Percentiles rank a stretch among this genome's conserved stretches.
Evolutionary conservation across 2,329 filamentous ascomycete species (phyloP).

Genomic region (Ilyonectria destructans): DNA sequence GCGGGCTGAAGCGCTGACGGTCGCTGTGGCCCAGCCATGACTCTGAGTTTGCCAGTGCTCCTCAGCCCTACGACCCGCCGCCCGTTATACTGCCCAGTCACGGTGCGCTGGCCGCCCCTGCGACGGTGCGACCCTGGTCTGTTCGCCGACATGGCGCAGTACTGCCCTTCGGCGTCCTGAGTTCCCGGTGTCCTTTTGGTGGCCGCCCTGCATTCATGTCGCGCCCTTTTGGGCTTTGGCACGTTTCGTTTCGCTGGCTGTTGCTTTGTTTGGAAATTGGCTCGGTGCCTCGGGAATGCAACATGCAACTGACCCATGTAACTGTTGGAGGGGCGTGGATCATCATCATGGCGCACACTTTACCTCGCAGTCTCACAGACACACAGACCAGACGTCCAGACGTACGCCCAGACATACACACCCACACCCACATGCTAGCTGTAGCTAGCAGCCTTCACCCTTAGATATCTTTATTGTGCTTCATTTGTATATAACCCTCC

Average conservation of each 20-base stretch:
- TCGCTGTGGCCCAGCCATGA: neutral
- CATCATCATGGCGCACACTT: slow-evolving; percentile 1
- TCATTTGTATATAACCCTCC: slow-evolving; percentile 32
- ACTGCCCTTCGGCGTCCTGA: neutral
- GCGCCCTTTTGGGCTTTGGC: slow-evolving; percentile 29
- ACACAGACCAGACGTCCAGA: too few species aligned
- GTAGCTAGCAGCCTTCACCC: neutral
- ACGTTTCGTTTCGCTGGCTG: slow-evolving; percentile 29
- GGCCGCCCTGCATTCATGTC: neutral
- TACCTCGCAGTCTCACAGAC: neutral
- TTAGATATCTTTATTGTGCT: slow-evolving; percentile 15
- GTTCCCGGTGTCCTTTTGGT: neutral
- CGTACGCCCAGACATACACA: neutral
- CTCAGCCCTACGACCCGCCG: slow-evolving; percentile 33
- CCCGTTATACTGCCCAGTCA: slow-evolving; percentile 21
- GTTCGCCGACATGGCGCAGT: slow-evolving; percentile 38
- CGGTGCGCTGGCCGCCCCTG: slow-evolving; percentile 18
- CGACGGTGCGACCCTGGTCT: slow-evolving; percentile 14
- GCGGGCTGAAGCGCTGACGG: slow-evolving; percentile 13
- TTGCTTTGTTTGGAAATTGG: slow-evolving; percentile 46
- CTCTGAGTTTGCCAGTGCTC: slow-evolving; percentile 1
- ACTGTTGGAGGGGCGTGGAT: slow-evolving; percentile 16
- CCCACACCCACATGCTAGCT: neutral
- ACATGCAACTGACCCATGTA: neutral
- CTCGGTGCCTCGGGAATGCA: slow-evolving; percentile 10